These are phyloP conservation scores for Xylariaceae sp. DNA, from an alignment of 2,329 filamentous ascomycete genomes.

Conservation along the genomic window DNA sequence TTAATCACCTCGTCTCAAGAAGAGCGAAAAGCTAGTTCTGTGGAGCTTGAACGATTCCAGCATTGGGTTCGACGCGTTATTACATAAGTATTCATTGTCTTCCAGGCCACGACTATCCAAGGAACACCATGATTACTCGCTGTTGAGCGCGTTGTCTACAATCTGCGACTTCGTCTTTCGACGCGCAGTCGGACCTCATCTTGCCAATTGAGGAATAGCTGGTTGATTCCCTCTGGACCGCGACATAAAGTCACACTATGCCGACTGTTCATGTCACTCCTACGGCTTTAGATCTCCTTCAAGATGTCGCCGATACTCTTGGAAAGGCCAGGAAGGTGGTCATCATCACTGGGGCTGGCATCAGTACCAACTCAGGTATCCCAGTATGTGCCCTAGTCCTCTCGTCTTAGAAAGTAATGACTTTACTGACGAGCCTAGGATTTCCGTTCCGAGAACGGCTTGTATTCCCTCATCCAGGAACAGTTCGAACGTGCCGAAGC, in stretches of 20 bases:
- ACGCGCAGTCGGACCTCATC: too few relatives aligned
- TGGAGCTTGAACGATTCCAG: too few relatives aligned
- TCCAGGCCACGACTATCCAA: too few relatives aligned
- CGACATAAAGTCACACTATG: slow-evolving; percentile 36
- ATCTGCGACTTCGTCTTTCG: too few relatives aligned
- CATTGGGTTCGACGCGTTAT: too few relatives aligned
- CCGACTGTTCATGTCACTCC: slow-evolving; percentile 54
- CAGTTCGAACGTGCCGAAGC: slow-evolving; percentile 55
- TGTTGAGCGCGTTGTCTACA: too few relatives aligned
- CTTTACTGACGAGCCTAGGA: slow-evolving; percentile 42
- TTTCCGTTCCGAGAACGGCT: slow-evolving; percentile 67
- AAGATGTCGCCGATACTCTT: slow-evolving; percentile 60
- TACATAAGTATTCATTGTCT: too few relatives aligned
- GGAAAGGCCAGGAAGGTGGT: slow-evolving; percentile 65
- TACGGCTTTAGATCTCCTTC: slow-evolving; percentile 50
- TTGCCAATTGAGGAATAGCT: too few relatives aligned
- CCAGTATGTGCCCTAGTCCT: slow-evolving; percentile 46
- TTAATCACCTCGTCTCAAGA: too few relatives aligned
- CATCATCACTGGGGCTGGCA: slow-evolving; percentile 68
- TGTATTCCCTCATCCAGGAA: slow-evolving; percentile 68
- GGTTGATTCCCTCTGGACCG: too few relatives aligned
- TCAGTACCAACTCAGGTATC: slow-evolving; percentile 73
- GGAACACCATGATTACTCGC: too few relatives aligned
- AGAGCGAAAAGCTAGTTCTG: too few relatives aligned
- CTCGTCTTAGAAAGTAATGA: background rate